These are phyloP conservation scores for Plasmopara muralis DNA, from an alignment of 352 stramenopile species.

Conservation along the genomic window DNA sequence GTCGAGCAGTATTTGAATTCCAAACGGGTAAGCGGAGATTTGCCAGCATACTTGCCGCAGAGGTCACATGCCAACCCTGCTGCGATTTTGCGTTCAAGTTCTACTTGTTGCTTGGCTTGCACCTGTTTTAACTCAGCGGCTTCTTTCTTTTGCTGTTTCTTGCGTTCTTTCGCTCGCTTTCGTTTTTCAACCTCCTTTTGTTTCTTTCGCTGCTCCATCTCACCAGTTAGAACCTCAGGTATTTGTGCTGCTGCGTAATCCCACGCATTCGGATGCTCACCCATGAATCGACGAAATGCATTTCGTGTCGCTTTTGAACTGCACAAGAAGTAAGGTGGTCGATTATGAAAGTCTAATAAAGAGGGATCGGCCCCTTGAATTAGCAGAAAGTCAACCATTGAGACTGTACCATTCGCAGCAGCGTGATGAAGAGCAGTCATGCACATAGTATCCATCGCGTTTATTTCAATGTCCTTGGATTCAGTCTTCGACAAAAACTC, in stretches of 20 bases:
- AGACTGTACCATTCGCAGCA: slow-evolving; percentile 35
- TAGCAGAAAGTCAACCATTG: slow-evolving; percentile 67
- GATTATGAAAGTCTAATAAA: slow-evolving; percentile 67
- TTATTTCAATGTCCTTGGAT: slow-evolving; percentile 31
- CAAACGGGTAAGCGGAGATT: slow-evolving; percentile 86
- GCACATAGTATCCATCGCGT: slow-evolving; percentile 48
- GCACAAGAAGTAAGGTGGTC: slow-evolving; percentile 88
- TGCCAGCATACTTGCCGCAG: slow-evolving; percentile 77
- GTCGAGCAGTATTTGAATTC: slow-evolving; percentile 93
- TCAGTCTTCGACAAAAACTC: slow-evolving; percentile 26
- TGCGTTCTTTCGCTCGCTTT: slow-evolving; percentile 80
- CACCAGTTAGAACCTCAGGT: slow-evolving; percentile 58
- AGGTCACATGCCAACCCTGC: slow-evolving; percentile 70
- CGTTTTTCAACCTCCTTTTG: slow-evolving; percentile 87
- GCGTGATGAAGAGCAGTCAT: slow-evolving; percentile 81
- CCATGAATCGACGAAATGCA: slow-evolving; percentile 86
- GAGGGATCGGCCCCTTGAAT: slow-evolving; percentile 81
- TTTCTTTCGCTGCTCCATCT: slow-evolving; percentile 83
- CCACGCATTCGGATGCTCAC: slow-evolving; percentile 71
- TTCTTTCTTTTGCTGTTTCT: slow-evolving; percentile 87
- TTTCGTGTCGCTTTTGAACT: slow-evolving; percentile 85
- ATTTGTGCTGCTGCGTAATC: slow-evolving; percentile 71
- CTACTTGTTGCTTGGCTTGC: slow-evolving; percentile 51
- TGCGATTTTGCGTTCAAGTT: slow-evolving; percentile 65
- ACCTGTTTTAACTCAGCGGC: slow-evolving; percentile 59